A percentile compares a stretch with the other conserved stretches of the same genome.
Conservation (phyloP, 768 basidiomycete species). For the Rhodotorula diobovata region DNA sequence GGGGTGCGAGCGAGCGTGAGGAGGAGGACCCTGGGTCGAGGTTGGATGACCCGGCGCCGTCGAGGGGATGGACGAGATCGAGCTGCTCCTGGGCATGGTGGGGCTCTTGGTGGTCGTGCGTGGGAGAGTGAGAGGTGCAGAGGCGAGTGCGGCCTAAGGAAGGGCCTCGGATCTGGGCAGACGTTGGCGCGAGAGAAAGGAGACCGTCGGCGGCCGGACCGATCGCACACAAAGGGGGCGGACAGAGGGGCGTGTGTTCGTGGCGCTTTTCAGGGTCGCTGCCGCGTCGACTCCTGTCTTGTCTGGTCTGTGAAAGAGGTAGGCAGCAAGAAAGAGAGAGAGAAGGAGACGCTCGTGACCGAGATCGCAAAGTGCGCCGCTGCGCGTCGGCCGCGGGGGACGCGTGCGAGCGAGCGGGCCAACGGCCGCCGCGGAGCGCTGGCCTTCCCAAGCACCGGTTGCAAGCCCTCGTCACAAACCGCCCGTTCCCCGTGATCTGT, state of each 20-base stretch:
- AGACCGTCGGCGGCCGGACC: too few relatives aligned
- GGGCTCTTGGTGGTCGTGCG: background rate
- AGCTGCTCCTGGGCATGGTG: background rate
- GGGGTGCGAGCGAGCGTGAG: too few relatives aligned
- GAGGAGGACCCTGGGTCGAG: background rate
- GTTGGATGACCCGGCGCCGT: background rate
- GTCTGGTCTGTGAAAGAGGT: too few relatives aligned
- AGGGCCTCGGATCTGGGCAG: background rate
- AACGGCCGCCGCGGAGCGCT: too few relatives aligned
- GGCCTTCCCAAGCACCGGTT: background rate
- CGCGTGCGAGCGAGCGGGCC: too few relatives aligned
- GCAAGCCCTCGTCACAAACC: too few relatives aligned
- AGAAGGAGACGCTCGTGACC: too few relatives aligned
- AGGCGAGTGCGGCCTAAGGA: too few relatives aligned
- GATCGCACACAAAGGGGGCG: background rate
- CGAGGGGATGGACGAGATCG: background rate
- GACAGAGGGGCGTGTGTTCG: background rate
- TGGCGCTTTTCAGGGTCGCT: background rate
- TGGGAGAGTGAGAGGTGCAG: background rate
- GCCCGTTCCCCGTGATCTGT: too few relatives aligned
- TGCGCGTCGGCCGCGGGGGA: too few relatives aligned
- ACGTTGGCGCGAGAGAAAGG: too few relatives aligned
- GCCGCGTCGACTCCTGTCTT: background rate
- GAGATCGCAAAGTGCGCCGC: background rate
- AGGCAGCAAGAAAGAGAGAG: background rate